Base-by-base conservation (phyloP, 2,329 filamentous ascomycete genomes). In the Diaporthe destruens region DNA sequence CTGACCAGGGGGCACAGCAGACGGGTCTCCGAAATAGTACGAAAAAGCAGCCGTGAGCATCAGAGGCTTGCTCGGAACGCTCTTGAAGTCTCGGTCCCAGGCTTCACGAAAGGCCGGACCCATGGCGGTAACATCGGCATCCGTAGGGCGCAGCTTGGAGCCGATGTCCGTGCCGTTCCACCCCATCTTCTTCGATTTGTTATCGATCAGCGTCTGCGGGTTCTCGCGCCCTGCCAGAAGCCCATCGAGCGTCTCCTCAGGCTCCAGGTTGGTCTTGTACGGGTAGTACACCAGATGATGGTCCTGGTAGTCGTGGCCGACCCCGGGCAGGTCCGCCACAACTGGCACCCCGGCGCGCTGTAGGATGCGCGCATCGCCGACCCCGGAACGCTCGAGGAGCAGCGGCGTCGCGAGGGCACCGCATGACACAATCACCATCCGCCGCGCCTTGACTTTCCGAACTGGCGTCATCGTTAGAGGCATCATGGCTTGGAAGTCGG, bases 351-450 rank as follows among this genome's bases (percentile, higher is more conserved):
- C 86, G 1, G 80, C 81, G 11, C 75, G 74, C 39, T 79, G 73
- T 23, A 85, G 78, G 16, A 90, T 80, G 2, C 85, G 81, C 0
- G 83, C 80, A 49, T 84, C 82, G 23, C 89, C 90, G 1, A 93
- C 77, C 9, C 91, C 90, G 0, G 90, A 92, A 25, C 90, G 82
- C 77, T 92, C 89, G 0, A 93, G 84, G 1, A 92, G 83, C 0
- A 81, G 79, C 0, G 90, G 88, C 0, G 88, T 88, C 2, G 87
- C 86, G 9, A 85, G 81, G 0, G 88, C 84, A 14, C 89, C 89
- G 6, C 83, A 82, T 1, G 83, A 82, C 0, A 85, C 74, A 8
- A 86, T 77, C 6, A 92, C 88, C 25, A 90, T 80, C 79, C 88
- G 90, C 8, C 83, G 83, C 2, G 90, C 89, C 56, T 80, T 84